A percentile compares a stretch with the other conserved stretches of the same genome.
Conservation (phyloP, 2,329 filamentous ascomycete species). For the Diaporthe australafricana region DNA sequence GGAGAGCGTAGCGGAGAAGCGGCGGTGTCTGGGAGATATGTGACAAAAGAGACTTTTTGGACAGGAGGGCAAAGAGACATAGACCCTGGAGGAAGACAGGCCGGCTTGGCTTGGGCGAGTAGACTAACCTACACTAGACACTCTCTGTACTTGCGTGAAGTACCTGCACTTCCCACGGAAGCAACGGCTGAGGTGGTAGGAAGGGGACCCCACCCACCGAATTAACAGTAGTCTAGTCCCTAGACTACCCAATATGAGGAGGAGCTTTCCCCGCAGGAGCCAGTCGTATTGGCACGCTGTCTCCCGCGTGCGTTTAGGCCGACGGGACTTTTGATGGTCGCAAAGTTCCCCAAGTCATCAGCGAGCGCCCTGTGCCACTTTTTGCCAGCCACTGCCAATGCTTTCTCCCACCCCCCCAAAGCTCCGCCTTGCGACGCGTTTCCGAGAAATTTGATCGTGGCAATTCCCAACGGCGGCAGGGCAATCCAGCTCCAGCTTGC, state of each 20-base stretch:
- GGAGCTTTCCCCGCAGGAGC: slow-evolving; percentile 22
- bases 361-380: slow-evolving; percentile 26
- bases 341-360: slow-evolving; percentile 28
- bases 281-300: slow-evolving; percentile 8
- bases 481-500: slow-evolving; percentile 27
- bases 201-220: background rate
- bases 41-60: background rate
- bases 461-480: slow-evolving; percentile 31
- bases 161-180: background rate
- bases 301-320: slow-evolving; percentile 17
- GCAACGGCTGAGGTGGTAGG: background rate
- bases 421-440: slow-evolving; percentile 32
- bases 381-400: slow-evolving; percentile 30
- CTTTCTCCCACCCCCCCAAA: slow-evolving; percentile 29
- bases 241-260: no score
- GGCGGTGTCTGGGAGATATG: background rate
- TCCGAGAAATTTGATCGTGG: slow-evolving; percentile 32
- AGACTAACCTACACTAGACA: background rate
- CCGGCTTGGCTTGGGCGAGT: no score
- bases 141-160: background rate
- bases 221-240: background rate
- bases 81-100: no score
- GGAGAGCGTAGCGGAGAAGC: background rate
- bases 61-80: background rate
- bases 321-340: slow-evolving; percentile 24